Base-by-base conservation (phyloP, 2,329 filamentous ascomycete species). In the Dactylellina haptotyla region DNA sequence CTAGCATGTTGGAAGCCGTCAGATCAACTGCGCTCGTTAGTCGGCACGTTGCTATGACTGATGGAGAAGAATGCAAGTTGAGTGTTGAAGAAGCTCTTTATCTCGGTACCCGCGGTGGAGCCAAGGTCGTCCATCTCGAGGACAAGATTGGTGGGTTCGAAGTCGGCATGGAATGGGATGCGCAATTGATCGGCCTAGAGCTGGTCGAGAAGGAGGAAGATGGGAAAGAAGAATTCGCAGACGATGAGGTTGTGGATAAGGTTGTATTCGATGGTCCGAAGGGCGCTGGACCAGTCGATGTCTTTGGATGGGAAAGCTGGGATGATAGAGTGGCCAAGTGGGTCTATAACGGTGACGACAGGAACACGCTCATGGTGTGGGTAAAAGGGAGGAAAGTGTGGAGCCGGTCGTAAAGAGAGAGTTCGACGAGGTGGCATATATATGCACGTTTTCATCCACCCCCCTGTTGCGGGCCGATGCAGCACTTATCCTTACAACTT, bases 301-400 rank as follows among this genome's bases (percentile, higher is more conserved):
- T 97, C 0, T 99, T 97, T 83, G 93, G 93, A 0, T 92, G 89
- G 87, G 94, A 98, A 85, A 87, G 79, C n/a, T 96, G 91, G 92
- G 87, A 90, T 39, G 92, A 98, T 78, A 87, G 84, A 78, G 82
- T 98, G 9, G 91, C 92, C 58, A 99, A 99, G 84, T 99, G 95
- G 95, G 84, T 98, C 74, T 99, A 91, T 82, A 90, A 87, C 76
- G 95, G 95, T 0, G 93, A 98, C 83, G 95, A 98, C 82, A 85
- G 94, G 77, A 98, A 98, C 80, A 94, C 93, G 1, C 85, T 85
- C 77, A 88, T 85, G 77, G 95, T 99, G 3, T 99, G 94, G 94
- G 93, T 98, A 1, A 88, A 85, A 79, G 95, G 95, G 1, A 83
- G 88, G 75, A 81, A 96, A 80, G 95, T 97, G 51, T 77, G 67